These are phyloP conservation scores for Lasiosphaeria ovina DNA, from an alignment of 495 filamentous ascomycete species.

Conservation along the genomic window DNA sequence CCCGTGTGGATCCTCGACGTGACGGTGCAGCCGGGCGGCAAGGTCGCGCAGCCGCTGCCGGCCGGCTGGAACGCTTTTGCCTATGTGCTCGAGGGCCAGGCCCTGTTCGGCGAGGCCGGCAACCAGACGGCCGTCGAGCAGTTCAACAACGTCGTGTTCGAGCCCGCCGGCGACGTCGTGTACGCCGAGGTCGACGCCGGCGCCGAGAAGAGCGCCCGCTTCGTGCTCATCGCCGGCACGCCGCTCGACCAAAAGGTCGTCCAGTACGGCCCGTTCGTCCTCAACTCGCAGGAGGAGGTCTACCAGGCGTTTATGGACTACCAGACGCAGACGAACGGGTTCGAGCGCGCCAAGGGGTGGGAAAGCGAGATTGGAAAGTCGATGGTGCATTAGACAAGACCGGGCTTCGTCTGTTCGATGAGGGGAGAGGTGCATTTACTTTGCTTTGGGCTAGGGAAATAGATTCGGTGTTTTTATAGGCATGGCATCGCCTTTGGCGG, in stretches of 20 bases:
- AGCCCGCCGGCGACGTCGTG: conserved; percentile 72
- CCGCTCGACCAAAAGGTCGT: conserved; percentile 89
- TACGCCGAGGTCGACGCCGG: conserved; percentile 64
- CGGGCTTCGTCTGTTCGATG: neutral
- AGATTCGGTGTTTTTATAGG: neutral
- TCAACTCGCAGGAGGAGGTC: conserved; percentile 80
- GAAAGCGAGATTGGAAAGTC: conserved; percentile 88
- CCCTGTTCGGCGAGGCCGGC: conserved; percentile 60
- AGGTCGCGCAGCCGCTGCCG: conserved; percentile 69
- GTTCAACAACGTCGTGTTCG: conserved; percentile 90
- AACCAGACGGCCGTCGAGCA: conserved; percentile 59
- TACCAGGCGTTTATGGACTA: conserved; percentile 90
- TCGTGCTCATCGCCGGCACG: conserved; percentile 81
- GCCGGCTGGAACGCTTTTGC: conserved; percentile 88
- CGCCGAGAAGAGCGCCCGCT: conserved; percentile 63
- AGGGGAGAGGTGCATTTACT: neutral
- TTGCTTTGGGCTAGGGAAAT: neutral
- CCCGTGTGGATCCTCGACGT: conserved; percentile 93
- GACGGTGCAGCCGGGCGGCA: conserved; percentile 75
- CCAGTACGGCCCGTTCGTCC: conserved; percentile 94
- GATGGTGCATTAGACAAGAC: conserved; percentile 25
- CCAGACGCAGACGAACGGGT: conserved; percentile 80
- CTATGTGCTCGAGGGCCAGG: conserved; percentile 72
- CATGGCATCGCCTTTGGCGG: neutral
- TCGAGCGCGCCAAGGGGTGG: conserved; percentile 83